Evolutionary conservation across 257 asterid species (phyloP).

Genomic region (Solanum ossicruentum): DNA sequence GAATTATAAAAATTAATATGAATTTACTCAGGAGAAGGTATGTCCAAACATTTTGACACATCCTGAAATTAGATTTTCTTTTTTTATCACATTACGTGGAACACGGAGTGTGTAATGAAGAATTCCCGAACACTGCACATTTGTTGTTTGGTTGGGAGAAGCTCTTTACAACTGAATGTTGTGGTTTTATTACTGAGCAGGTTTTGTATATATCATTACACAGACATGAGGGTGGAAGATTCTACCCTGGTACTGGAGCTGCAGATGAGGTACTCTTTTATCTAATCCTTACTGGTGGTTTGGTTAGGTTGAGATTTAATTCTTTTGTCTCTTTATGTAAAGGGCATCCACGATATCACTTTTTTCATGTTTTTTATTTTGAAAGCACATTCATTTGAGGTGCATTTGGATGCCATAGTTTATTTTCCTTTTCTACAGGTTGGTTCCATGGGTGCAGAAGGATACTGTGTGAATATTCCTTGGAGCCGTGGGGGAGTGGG

Average conservation of each 20-base stretch:
- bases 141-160: background rate
- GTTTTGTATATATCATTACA: slow-evolving; percentile 93
- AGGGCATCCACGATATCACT: background rate
- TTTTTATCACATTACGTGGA: background rate
- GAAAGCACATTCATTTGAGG: background rate
- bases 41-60: background rate
- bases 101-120: background rate
- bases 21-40: background rate
- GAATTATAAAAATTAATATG: background rate
- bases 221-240: slow-evolving; percentile 87
- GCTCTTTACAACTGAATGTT: background rate
- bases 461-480: slow-evolving; percentile 90
- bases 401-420: background rate
- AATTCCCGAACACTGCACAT: background rate
- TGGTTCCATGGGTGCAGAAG: slow-evolving; percentile 89
- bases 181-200: slow-evolving; percentile 16
- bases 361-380: background rate
- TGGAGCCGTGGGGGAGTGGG: slow-evolving; percentile 97
- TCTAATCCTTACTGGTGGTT: background rate
- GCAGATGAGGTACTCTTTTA: slow-evolving; percentile 58
- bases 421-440: slow-evolving; percentile 35
- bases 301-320: background rate
- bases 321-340: background rate
- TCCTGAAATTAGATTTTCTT: background rate
- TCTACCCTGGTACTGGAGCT: slow-evolving; percentile 98